Percentiles rank a stretch among this genome's conserved stretches.
Evolutionary conservation across 305 asterid genomes (phyloP).

Genomic region (Fraxinus dipetala): DNA sequence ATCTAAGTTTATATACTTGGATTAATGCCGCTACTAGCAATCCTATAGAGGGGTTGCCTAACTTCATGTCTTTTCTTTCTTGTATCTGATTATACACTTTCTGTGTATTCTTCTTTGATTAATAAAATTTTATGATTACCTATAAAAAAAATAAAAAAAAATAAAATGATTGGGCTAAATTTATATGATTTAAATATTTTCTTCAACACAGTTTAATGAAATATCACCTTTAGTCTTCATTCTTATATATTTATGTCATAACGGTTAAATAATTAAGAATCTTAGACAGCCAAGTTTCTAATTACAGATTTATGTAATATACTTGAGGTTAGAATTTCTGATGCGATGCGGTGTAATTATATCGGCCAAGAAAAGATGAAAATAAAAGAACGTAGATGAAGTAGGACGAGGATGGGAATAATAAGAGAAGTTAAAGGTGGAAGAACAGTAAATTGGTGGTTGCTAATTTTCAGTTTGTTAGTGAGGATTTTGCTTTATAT

Average conservation of each 20-base stretch:
- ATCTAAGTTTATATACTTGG: no score
- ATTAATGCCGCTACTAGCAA: no score
- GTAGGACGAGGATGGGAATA: background rate
- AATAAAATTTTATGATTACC: no score
- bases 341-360: background rate
- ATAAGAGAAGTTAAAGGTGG: background rate
- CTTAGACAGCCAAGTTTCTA: background rate
- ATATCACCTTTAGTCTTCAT: background rate
- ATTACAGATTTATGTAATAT: background rate
- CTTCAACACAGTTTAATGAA: background rate
- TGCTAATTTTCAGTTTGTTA: background rate
- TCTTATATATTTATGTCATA: background rate
- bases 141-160: no score
- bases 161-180: background rate
- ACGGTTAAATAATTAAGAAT: background rate
- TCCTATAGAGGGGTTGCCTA: no score
- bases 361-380: constrained; percentile 8
- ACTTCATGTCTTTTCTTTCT: no score
- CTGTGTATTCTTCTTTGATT: no score
- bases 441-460: constrained; percentile 8
- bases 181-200: background rate
- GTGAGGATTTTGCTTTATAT: background rate
- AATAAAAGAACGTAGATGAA: background rate
- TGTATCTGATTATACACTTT: no score
- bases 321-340: background rate